Evolutionary conservation across 371 early-diverging fungal species (phyloP), one percentile per base, ranked within the genome.

Genomic region (Haplosporangium sp.): DNA sequence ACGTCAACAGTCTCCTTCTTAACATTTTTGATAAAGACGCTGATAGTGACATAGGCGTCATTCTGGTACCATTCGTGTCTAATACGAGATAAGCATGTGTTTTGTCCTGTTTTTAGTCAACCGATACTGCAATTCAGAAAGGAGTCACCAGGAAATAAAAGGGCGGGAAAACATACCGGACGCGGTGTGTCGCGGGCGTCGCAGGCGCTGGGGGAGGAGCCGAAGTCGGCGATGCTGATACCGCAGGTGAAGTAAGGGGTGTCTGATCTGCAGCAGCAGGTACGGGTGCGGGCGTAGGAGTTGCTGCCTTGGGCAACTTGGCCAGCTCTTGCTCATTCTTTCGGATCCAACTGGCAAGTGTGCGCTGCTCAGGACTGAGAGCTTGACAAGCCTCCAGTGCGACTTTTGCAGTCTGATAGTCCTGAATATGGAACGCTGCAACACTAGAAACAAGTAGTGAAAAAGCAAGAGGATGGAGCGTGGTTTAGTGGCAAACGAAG

Each of bases 61-160:
- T 91, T 97, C 84, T 98, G 98, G 84, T 95, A 96, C 97, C 96
- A 97, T 82, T 97, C 98, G 74, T 96, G 95, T 70, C 97, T 92
- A 76, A 8, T 47, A 11, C 59, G n/a, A 45, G 47, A 55, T 13
- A 36, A n/a, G 55, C 21, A 29, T 6, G 5, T 18, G 50, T 18
- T 21, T 7, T 18, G 18, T 18, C 50, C 18, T 50, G 5, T n/a
- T 10, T 6, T 50, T 50, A 50, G 50, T 18, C n/a, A 20, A 13
- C 18, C 2, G 5, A n/a, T 8, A 18, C 18, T 50, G 14, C 20
- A 50, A 29, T 29, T 29, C 29, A 29, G 1, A 29, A 2, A 29
- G 4, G 4, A 29, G 29, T 29, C 29, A 29, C 29, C 29, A 29
- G 29, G 29, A 29, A 69, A 40, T 73, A 64, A 53, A 21, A 9